Base-by-base conservation (phyloP, 805 yeast species). In the Saturnispora sekii region DNA sequence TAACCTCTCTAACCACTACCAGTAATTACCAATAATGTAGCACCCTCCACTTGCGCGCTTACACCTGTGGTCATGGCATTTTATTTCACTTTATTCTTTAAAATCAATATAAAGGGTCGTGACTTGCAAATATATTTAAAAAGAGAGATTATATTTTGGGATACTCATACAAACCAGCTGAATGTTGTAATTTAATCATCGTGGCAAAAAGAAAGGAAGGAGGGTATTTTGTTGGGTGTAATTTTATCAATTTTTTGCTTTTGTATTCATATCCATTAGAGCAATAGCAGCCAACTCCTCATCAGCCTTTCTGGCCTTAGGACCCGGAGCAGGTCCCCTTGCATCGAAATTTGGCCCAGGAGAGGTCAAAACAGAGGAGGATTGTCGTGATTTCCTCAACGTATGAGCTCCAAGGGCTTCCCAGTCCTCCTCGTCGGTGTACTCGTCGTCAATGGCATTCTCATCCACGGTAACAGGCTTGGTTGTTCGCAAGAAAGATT, bases 391-490 rank as follows among this genome's bases (percentile, higher is more conserved):
- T 36, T 53, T 58, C 35, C 60, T 51, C 29, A 87, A 66, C 36
- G 76, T 67, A 33, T 75, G 81, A 0, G 96, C 88, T 1, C 97
- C 97, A 44, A 89, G 81, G 0, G 87, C 66, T 50, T 80, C 84
- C 98, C 98, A 90, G 63, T 90, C 97, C 63, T 90, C 98, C 58
- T 90, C 97, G 62, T 90, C 98, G 0, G 98, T 90, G 43, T 48
- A 54, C 14, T 43, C 45, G 35, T 47, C 44, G 26, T 50, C 28
- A 4, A 36, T 36, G 10, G 39, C 39, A 17, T 36, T 36, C 26
- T 36, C 39, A 18, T 36, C 29, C n/a, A 9, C n/a, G n/a, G 3
- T 51, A 15, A 54, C 40, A 4, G 59, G 59, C 15, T 56, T 59
- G 4, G 46, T 43, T 12, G 66, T 59, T 32, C 69, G 53, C 32